Conservation (phyloP, 768 basidiomycete species). For the Boletus vermiculosoides region DNA sequence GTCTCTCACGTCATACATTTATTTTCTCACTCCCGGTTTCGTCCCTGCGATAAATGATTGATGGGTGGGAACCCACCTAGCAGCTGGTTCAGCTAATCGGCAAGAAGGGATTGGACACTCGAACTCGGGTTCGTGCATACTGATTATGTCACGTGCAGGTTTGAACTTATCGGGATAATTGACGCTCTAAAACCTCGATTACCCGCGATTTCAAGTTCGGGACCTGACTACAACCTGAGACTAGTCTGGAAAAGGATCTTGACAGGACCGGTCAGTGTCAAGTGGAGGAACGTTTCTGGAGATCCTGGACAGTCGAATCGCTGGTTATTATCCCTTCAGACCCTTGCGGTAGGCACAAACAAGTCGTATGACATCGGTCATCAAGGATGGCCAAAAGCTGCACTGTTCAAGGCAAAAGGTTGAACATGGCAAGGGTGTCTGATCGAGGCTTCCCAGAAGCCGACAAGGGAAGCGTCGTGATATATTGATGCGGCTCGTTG, state of each 20-base stretch:
- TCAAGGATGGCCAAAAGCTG: neutral
- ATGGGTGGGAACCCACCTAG: neutral
- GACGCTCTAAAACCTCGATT: neutral
- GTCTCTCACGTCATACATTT: neutral
- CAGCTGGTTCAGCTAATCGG: neutral
- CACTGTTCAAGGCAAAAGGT: no score
- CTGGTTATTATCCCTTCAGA: neutral
- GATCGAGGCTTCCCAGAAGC: no score
- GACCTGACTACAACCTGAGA: neutral
- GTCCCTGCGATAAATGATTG: neutral
- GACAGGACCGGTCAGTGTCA: neutral
- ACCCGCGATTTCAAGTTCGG: neutral
- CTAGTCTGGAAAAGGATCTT: no score
- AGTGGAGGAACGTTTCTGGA: no score
- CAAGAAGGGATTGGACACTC: neutral
- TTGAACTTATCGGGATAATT: neutral
- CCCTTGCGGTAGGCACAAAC: neutral
- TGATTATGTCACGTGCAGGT: neutral
- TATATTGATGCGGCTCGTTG: no score
- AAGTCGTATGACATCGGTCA: neutral
- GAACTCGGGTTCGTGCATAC: no score
- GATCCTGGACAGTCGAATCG: no score
- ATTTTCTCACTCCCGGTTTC: neutral
- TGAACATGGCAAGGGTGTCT: no score
- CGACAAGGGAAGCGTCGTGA: no score